Conservation (phyloP, 2,329 filamentous ascomycete genomes). For the Neonectria magnoliae region DNA sequence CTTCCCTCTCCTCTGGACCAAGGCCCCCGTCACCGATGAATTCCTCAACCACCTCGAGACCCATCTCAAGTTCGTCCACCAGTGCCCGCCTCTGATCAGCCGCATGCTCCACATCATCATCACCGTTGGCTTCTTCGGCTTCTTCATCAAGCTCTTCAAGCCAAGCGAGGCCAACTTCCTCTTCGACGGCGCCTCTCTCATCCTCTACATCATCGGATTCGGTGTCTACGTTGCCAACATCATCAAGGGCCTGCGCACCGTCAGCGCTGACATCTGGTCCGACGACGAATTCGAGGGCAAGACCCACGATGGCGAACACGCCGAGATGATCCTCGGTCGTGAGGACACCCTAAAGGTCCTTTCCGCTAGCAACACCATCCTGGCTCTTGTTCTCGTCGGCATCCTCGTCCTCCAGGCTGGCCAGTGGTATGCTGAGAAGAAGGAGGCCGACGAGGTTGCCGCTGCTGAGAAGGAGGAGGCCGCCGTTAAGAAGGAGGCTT, state of each 20-base stretch:
- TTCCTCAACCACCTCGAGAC: slow-evolving; percentile 89
- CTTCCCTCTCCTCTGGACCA: slow-evolving; percentile 86
- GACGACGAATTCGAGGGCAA: slow-evolving; percentile 51
- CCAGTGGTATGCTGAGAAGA: slow-evolving; percentile 98
- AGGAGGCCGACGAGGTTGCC: slow-evolving; percentile 83
- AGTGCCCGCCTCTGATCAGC: slow-evolving; percentile 88
- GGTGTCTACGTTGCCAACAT: slow-evolving; percentile 97
- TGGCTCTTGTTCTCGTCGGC: slow-evolving; percentile 90
- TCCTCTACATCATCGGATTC: slow-evolving; percentile 85
- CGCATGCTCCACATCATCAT: slow-evolving; percentile 96
- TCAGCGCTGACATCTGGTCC: slow-evolving; percentile 75
- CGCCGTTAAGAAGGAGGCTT: slow-evolving; percentile 42
- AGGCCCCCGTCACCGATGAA: slow-evolving; percentile 67
- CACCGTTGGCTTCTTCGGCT: slow-evolving; percentile 84
- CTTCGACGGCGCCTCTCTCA: slow-evolving; percentile 86
- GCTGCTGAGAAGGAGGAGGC: slow-evolving; percentile 61
- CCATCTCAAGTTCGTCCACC: slow-evolving; percentile 91
- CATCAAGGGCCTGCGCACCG: slow-evolving; percentile 89
- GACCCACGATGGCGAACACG: slow-evolving; percentile 54
- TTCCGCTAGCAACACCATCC: slow-evolving; percentile 93
- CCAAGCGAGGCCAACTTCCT: slow-evolving; percentile 94
- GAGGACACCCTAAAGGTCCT: slow-evolving; percentile 93
- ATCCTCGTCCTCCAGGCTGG: slow-evolving; percentile 94
- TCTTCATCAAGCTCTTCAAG: slow-evolving; percentile 94
- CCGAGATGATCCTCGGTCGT: slow-evolving; percentile 76